These are phyloP conservation scores for Dictyostelium capitatum DNA, from an alignment of 78 protist genomes.

Conservation along the genomic window DNA sequence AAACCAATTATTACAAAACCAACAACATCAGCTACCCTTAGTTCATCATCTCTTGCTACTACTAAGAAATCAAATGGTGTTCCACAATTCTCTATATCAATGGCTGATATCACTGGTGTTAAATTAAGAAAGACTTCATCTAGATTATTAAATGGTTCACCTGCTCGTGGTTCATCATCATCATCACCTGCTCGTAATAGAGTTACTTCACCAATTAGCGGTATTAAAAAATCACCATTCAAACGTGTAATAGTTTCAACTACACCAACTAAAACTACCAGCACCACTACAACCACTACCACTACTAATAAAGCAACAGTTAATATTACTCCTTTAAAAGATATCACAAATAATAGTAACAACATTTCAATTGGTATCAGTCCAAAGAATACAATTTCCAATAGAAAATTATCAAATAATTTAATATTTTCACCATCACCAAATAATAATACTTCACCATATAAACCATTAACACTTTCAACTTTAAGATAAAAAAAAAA, in stretches of 20 bases:
- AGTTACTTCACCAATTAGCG: background rate
- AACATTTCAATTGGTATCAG: background rate
- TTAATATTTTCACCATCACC: background rate
- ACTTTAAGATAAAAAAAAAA: slow-evolving; percentile 49
- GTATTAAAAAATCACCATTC: background rate
- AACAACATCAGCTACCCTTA: background rate
- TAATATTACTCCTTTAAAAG: background rate
- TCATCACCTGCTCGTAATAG: background rate
- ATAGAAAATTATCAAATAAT: background rate
- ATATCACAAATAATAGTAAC: background rate
- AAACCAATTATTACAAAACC: background rate
- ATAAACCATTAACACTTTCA: slow-evolving; percentile 44
- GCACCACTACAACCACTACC: background rate
- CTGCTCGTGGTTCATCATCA: background rate
- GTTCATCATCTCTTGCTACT: background rate
- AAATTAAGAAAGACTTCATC: slow-evolving; percentile 64
- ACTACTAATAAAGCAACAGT: background rate
- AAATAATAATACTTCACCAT: slow-evolving; percentile 27
- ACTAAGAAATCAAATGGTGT: background rate
- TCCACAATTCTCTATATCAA: slow-evolving; percentile 37
- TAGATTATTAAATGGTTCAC: background rate
- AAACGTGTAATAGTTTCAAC: background rate
- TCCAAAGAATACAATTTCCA: background rate
- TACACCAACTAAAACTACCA: background rate
- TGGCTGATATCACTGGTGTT: slow-evolving; percentile 61